Base-by-base conservation (phyloP, 2,329 filamentous ascomycete genomes). In the Ascochyta fabae region DNA sequence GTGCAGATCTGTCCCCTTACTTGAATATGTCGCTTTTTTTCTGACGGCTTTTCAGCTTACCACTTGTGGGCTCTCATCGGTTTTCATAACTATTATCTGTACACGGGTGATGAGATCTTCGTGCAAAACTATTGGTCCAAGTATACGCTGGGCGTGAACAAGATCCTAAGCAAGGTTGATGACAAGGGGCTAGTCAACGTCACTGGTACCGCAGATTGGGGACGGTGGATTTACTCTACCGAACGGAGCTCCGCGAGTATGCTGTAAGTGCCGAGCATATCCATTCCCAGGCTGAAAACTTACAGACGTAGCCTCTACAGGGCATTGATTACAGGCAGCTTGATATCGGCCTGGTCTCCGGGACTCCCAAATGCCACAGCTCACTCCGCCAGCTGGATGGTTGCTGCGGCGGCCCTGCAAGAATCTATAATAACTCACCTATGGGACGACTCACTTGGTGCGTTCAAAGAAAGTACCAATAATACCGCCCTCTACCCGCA, bases 71-170 rank as follows among this genome's bases (percentile, higher is more conserved):
- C 80, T 1, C 78, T 87, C 69, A 82, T 87, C 39, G 83, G 83
- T 2, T 82, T 81, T 6, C 83, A 84, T 66, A 84, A 85, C 47
- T 86, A 86, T 61, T 77, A 84, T 40, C 74, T 86, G 2, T 86
- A 80, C 60, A 82, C 82, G 0, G 81, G 81, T 23, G 82, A 87
- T 51, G 71, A 78, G 4, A 69, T 66, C 0, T 86, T 83, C 52
- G 64, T 86, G 12, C 57, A 64, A 4, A 49, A 62, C 5, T 79
- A 80, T 24, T 86, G 83, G 83, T 60, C 71, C 0, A 76, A 74
- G 3, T 85, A 85, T 60, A 67, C 78, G 6, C 66, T 67, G 7
- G 83, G 80, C 0, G 80, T 86, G 75, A 49, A 75, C 3, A 80
- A 72, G 45, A 77, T 81, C 31, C 76, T 78, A 38, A 66, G 57